Percentiles rank a stretch among this genome's conserved stretches.
phyloP scores from a whole-genome alignment of 768 basidiomycete species.

The Mycena kentingensis region DNA sequence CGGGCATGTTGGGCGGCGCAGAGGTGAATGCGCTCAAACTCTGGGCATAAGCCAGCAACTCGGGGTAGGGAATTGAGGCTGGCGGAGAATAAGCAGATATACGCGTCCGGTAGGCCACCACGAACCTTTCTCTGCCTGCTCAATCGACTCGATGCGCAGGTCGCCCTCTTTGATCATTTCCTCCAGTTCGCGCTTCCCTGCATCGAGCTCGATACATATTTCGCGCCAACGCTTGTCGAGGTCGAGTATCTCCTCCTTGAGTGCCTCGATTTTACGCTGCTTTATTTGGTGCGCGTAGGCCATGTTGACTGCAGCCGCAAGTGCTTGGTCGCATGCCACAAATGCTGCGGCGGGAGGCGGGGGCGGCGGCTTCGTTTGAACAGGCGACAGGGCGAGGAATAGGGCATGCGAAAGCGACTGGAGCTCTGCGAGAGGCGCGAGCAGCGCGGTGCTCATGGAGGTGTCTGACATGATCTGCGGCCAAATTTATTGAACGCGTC shows the following conservation, averaged over 20 bases:
- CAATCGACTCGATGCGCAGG: slow-evolving; percentile 66
- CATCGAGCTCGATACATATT: slow-evolving; percentile 64
- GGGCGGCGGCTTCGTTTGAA: slow-evolving; percentile 62
- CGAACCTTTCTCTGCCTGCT: slow-evolving; percentile 70
- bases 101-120: background rate
- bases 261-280: slow-evolving; percentile 70
- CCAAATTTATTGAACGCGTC: slow-evolving; percentile 13
- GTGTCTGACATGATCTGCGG: slow-evolving; percentile 21
- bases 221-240: slow-evolving; percentile 70
- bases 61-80: slow-evolving; percentile 83
- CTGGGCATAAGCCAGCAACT: slow-evolving; percentile 82
- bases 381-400: slow-evolving; percentile 72
- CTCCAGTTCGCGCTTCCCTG: slow-evolving; percentile 69
- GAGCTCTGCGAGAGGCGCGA: slow-evolving; percentile 62
- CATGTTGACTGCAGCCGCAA: slow-evolving; percentile 66
- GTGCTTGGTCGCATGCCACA: slow-evolving; percentile 58
- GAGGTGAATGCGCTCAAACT: slow-evolving; percentile 85
- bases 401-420: slow-evolving; percentile 67
- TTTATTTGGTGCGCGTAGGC: slow-evolving; percentile 74
- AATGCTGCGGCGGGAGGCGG: slow-evolving; percentile 62
- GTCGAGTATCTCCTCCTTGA: slow-evolving; percentile 70
- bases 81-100: slow-evolving; percentile 1
- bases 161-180: slow-evolving; percentile 75
- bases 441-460: slow-evolving; percentile 65
- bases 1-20: slow-evolving; percentile 86